Base-by-base conservation (phyloP, 2,329 filamentous ascomycete genomes). In the Dactylellina cionopaga region DNA sequence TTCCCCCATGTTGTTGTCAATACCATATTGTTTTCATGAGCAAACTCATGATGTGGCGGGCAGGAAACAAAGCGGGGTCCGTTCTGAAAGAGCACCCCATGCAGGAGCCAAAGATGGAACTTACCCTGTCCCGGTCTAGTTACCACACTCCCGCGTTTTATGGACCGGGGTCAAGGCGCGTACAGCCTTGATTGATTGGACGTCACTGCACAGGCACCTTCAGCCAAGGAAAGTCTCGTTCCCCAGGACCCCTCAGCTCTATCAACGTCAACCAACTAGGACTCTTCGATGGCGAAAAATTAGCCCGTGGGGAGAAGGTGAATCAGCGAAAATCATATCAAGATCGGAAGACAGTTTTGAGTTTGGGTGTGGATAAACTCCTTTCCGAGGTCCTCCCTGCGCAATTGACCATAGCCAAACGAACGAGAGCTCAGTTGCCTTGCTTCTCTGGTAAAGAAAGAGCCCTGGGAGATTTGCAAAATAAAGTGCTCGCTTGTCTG, bases 71-170 rank as follows among this genome's bases (percentile, higher is more conserved):
- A 60, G 68, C 68, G 68, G 68, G 68, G 68, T 72, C 59, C 17
- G 35, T 47, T 58, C 56, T 52, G 33, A 63, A 51, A 64, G 43
- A 65, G 29, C 31, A 49, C 29, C 47, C 66, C 66, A 64, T 71
- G 58, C 58, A 58, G 51, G 35, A 71, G 59, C 51, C 66, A 44
- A 65, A 65, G 68, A 59, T 58, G 59, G 68, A 65, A 65, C 59
- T 54, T 60, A 59, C 51, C 68, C 39, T 64, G 68, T 72, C 68
- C 68, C 59, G 68, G 68, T 60, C 54, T 72, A 65, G 68, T 65
- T 59, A 72, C 68, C 68, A 65, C 52, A 64, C 52, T 72, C 68
- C 68, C 68, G 68, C 68, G 68, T 72, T 72, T 65, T 72, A 65
- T 39, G 19, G 39, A 60, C 68, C 15, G 52, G 68, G 63, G 59